Evolutionary conservation across 2,329 filamentous ascomycete genomes (phyloP), one percentile per base, ranked within the genome.

Genomic region (Aspergillus sp.): DNA sequence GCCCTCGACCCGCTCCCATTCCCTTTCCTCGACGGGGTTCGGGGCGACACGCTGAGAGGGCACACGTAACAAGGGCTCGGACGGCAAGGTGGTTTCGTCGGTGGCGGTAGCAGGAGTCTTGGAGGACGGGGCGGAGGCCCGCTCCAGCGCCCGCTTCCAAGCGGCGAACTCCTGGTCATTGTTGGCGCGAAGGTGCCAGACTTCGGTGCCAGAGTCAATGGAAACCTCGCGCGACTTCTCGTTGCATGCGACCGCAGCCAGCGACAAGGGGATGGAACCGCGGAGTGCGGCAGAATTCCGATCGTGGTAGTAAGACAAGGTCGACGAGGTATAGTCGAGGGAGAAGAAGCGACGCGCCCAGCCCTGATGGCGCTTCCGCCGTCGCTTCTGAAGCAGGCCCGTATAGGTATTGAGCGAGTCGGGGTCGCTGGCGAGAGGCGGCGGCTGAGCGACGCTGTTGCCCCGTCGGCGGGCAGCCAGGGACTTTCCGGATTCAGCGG

Each of bases 311-410:
- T 99, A 99, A 0, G 95, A 98, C 32, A 99, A 81, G 0, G 95
- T 98, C 63, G 91, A 96, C 0, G 94, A 93, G 3, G 90, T 92
- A 73, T 93, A 98, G 75, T 99, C 95, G 57, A 99, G 83, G 0
- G 94, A 97, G 78, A 99, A 99, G 82, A 95, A 99, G 39, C 95
- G 87, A 59, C 91, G 86, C 5, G 95, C 95, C 76, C 92, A 96
- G 47, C 94, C 94, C 76, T 98, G 95, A 49, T 93, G 92, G 79
- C 91, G 89, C 84, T 97, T 98, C 61, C 95, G 87, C 66, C 93
- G 86, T 70, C 95, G 88, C 83, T 99, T 99, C 65, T 92, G 88
- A 63, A 99, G 79, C 5, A 90, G 85, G 17, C 95, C 95, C 0
- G 91, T 92, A 72, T 96, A 91, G 67, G 93, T 90, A 13, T 86